Percentiles rank a stretch among this genome's conserved stretches.
Conservation (phyloP, 164 flowering plant species). For the Hamamelis virginiana region DNA sequence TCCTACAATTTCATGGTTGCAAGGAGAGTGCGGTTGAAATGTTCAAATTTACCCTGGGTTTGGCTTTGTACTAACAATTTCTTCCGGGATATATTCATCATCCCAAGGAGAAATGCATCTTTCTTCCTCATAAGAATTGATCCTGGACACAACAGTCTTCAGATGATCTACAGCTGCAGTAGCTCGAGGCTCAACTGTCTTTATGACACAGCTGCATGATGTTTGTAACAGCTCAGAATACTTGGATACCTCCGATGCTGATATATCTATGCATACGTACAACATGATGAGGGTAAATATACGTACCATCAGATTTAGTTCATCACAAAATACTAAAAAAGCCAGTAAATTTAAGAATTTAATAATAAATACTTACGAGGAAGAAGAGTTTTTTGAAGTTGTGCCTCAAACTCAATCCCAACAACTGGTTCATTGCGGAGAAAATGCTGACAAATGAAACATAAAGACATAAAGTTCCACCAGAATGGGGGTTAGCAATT, state of each 20-base stretch:
- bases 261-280: constrained; percentile 48
- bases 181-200: constrained; percentile 77
- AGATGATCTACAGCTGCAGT: constrained; percentile 65
- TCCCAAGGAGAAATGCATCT: constrained; percentile 72
- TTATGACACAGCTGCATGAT: constrained; percentile 73
- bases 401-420: constrained; percentile 89
- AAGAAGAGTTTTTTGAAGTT: constrained; percentile 80
- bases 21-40: background rate
- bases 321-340: background rate
- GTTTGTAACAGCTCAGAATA: constrained; percentile 62
- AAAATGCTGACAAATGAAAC: constrained; percentile 64
- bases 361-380: constrained; percentile 61
- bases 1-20: background rate
- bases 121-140: constrained; percentile 64
- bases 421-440: constrained; percentile 81
- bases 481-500: background rate
- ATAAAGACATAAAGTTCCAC: background rate
- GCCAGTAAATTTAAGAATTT: background rate
- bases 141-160: constrained; percentile 48
- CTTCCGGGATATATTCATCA: constrained; percentile 89
- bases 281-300: background rate
- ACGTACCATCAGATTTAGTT: background rate
- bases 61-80: constrained; percentile 70
- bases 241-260: constrained; percentile 69
- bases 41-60: constrained; percentile 65